Conservation (phyloP, 1,284 basidiomycete species). For the Microbotryum lychnidis-dioicae region DNA sequence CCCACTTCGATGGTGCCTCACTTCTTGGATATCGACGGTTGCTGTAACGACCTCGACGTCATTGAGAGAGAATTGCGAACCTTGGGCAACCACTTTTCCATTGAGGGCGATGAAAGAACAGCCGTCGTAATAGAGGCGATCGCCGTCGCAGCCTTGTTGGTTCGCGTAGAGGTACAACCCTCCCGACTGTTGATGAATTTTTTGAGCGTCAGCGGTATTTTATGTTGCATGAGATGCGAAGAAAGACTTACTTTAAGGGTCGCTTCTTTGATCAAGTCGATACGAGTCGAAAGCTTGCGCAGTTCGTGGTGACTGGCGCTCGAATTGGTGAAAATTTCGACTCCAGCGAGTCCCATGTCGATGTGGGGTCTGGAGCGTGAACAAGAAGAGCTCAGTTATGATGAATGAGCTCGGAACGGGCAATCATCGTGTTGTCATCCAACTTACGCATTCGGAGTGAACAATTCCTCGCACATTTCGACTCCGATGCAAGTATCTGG, state of each 20-base stretch:
- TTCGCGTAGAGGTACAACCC: conserved; percentile 97
- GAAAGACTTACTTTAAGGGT: conserved; percentile 64
- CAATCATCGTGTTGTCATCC: no score
- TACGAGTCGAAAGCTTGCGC: conserved; percentile 79
- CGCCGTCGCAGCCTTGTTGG: conserved; percentile 97
- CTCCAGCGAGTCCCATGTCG: conserved; percentile 90
- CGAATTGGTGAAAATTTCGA: conserved; percentile 97
- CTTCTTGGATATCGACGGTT: conserved; percentile 89
- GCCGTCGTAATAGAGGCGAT: conserved; percentile 95
- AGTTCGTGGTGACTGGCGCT: conserved; percentile 96
- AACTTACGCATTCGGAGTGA: conserved; percentile 74
- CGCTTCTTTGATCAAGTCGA: conserved; percentile 94
- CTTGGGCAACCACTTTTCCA: conserved; percentile 84
- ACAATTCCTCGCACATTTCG: conserved; percentile 93
- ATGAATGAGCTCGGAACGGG: no score
- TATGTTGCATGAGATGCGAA: neutral
- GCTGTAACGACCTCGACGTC: conserved; percentile 95
- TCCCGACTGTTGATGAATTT: conserved; percentile 56
- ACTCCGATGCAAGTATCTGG: conserved; percentile 92
- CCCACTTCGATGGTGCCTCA: conserved; percentile 68
- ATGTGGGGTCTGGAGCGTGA: conserved; percentile 69
- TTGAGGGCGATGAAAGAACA: conserved; percentile 94
- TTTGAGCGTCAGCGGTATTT: neutral
- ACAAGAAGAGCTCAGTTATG: neutral
- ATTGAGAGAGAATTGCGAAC: conserved; percentile 87